These are phyloP conservation scores for Penicillium desertorum DNA, from an alignment of 495 filamentous ascomycete genomes.

Conservation along the genomic window DNA sequence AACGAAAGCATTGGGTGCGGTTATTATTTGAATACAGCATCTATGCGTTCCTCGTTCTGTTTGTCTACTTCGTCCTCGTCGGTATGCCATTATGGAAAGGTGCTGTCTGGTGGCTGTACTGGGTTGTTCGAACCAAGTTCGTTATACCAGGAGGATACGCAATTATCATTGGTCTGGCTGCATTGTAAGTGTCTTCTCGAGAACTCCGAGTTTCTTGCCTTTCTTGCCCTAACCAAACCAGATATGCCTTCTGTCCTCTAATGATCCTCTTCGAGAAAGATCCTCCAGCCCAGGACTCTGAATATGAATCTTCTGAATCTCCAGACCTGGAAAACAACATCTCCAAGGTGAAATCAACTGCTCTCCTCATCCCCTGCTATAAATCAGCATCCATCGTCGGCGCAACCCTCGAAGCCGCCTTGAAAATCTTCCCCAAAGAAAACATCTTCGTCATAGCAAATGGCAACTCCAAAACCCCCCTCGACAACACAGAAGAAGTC, in stretches of 20 bases:
- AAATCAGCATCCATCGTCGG: slow-evolving; percentile 45
- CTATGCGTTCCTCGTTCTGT: slow-evolving; percentile 32
- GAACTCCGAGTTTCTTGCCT: too few species aligned
- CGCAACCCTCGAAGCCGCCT: slow-evolving; percentile 42
- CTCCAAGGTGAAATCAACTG: slow-evolving; percentile 33
- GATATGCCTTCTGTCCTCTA: slow-evolving; percentile 42
- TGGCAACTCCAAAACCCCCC: slow-evolving; percentile 39
- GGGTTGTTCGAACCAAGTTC: slow-evolving; percentile 37
- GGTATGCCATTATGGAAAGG: slow-evolving; percentile 46
- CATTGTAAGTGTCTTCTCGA: slow-evolving; percentile 26
- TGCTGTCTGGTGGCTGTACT: slow-evolving; percentile 43
- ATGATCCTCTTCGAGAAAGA: slow-evolving; percentile 41
- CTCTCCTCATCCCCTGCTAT: slow-evolving; percentile 50
- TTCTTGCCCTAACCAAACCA: slow-evolving; percentile 6
- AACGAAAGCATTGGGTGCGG: slow-evolving; percentile 38
- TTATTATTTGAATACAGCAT: slow-evolving; percentile 37
- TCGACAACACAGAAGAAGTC: slow-evolving; percentile 48
- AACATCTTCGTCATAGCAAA: slow-evolving; percentile 51
- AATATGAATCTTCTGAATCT: slow-evolving; percentile 4
- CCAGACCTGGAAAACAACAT: slow-evolving; percentile 18
- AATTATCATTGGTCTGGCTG: slow-evolving; percentile 36
- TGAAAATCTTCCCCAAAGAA: slow-evolving; percentile 45
- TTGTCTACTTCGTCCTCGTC: slow-evolving; percentile 43
- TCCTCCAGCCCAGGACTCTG: slow-evolving; percentile 20
- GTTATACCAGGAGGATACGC: slow-evolving; percentile 37